Conservation (phyloP, 1,139 yeast species). For the Geotrichum australiense region DNA sequence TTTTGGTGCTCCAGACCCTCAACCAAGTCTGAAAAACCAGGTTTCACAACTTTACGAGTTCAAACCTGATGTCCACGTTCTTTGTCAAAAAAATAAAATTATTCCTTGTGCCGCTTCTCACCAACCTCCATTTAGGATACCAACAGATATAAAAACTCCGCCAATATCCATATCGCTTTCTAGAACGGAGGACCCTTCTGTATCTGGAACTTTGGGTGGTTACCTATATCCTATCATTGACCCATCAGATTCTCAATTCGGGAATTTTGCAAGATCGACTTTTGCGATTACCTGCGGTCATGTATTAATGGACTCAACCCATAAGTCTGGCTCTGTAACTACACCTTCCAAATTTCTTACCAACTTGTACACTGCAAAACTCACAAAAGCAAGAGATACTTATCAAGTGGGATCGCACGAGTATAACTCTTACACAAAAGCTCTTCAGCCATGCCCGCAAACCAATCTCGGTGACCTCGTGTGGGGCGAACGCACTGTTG, state of each 20-base stretch:
- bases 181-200: slow-evolving; percentile 42
- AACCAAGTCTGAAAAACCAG: slow-evolving; percentile 2
- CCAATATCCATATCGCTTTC: slow-evolving; percentile 74
- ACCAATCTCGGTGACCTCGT: slow-evolving; percentile 71
- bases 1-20: slow-evolving; percentile 67
- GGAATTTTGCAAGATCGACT: slow-evolving; percentile 59
- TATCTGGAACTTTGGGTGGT: slow-evolving; percentile 89
- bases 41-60: slow-evolving; percentile 3
- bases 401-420: slow-evolving; percentile 49
- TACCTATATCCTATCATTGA: slow-evolving; percentile 73
- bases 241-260: slow-evolving; percentile 33
- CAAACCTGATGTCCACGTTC: slow-evolving; percentile 57
- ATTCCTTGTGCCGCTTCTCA: slow-evolving; percentile 40
- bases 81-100: slow-evolving; percentile 61
- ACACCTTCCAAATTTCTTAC: slow-evolving; percentile 78
- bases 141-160: slow-evolving; percentile 49
- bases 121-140: slow-evolving; percentile 71
- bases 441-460: slow-evolving; percentile 32
- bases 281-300: slow-evolving; percentile 93
- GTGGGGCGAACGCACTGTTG: slow-evolving; percentile 86
- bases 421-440: slow-evolving; percentile 57
- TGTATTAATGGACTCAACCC: slow-evolving; percentile 58
- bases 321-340: slow-evolving; percentile 37
- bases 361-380: slow-evolving; percentile 62
- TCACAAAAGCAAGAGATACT: slow-evolving; percentile 54